Percentiles rank a stretch among this genome's conserved stretches.
Evolutionary conservation across 306 rosid species (phyloP).

Genomic region (Inga oerstediana): DNA sequence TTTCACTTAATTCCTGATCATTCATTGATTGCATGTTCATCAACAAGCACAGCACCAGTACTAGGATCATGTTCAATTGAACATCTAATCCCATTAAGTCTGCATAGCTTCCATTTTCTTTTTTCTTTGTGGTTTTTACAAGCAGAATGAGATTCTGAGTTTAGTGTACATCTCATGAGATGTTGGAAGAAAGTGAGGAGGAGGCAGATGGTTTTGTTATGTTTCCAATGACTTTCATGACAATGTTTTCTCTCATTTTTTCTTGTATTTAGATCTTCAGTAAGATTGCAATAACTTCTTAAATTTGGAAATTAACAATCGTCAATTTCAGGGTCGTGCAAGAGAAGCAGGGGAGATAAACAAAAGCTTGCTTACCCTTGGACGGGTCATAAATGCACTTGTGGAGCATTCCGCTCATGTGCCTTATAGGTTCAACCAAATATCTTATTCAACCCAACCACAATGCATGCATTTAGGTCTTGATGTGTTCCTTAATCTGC

Average conservation of each 20-base stretch:
- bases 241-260: not conserved
- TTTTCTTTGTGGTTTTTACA: not conserved
- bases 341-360: slow-evolving; percentile 99
- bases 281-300: slow-evolving; percentile 17
- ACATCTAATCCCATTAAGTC: not conserved
- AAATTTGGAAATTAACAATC: not conserved
- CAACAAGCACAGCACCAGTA: slow-evolving; percentile 6
- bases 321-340: slow-evolving; percentile 74
- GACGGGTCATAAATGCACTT: slow-evolving; percentile 93
- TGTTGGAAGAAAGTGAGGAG: not conserved
- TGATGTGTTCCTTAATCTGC: slow-evolving; percentile 19
- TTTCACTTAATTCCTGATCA: slow-evolving; percentile 10
- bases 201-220: not conserved
- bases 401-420: slow-evolving; percentile 94
- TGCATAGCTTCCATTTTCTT: not conserved
- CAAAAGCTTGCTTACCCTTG: slow-evolving; percentile 96
- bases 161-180: not conserved
- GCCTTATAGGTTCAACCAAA: slow-evolving; percentile 76
- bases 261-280: not conserved
- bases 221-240: not conserved
- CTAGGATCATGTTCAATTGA: not conserved
- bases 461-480: slow-evolving; percentile 1
- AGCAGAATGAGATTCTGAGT: not conserved
- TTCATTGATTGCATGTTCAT: slow-evolving; percentile 9
- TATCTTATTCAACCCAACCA: slow-evolving; percentile 3